These are phyloP conservation scores for Paramyrothecium sp. DNA, from an alignment of 2,329 filamentous ascomycete species.

Conservation along the genomic window DNA sequence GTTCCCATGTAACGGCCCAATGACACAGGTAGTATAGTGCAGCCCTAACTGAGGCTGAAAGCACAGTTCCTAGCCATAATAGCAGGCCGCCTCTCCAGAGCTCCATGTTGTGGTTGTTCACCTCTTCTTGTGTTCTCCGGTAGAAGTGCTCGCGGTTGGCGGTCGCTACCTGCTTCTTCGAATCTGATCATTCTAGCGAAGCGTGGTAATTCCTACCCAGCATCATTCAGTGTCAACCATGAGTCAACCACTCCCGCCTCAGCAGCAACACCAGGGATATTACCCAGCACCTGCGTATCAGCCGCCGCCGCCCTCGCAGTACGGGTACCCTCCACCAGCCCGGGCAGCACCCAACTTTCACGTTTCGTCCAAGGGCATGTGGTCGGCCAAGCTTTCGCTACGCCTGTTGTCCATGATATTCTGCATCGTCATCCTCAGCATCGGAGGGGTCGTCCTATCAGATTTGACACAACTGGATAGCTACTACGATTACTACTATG, in stretches of 20 bases:
- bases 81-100: too few species aligned
- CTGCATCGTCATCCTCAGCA: slow-evolving; percentile 4
- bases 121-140: too few species aligned
- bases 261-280: neutral
- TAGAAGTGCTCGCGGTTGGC: too few species aligned
- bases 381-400: slow-evolving; percentile 3
- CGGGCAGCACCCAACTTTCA: neutral
- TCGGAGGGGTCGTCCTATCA: neutral
- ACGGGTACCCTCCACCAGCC: neutral
- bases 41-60: too few species aligned
- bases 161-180: neutral
- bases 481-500: neutral
- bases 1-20: too few species aligned
- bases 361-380: slow-evolving; percentile 6
- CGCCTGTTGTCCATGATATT: slow-evolving; percentile 6
- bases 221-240: neutral
- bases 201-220: too few species aligned
- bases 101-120: too few species aligned
- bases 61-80: too few species aligned
- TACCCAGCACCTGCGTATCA: neutral
- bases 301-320: neutral
- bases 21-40: too few species aligned
- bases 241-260: neutral
- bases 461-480: neutral
- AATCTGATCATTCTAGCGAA: neutral